Evolutionary conservation across 2,329 filamentous ascomycete species (phyloP).

Genomic region (Aschersonia sp.): DNA sequence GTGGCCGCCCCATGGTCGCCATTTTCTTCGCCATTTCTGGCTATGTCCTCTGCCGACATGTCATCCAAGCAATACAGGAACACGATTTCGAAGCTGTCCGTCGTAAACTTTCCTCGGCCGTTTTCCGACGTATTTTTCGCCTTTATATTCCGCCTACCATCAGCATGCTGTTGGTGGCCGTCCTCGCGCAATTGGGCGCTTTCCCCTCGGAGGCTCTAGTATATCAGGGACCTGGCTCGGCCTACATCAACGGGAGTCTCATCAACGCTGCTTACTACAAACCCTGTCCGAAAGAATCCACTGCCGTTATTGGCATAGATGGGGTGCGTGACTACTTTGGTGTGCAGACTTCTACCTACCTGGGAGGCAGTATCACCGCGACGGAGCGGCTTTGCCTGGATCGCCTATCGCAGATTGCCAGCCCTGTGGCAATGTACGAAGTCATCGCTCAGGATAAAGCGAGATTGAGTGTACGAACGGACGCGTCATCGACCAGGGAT

Average conservation of each 20-base stretch:
- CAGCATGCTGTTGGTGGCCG: slow-evolving; percentile 23
- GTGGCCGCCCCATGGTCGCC: slow-evolving; percentile 25
- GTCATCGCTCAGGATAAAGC: neutral
- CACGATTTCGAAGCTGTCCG: slow-evolving; percentile 19
- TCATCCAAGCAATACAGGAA: slow-evolving; percentile 20
- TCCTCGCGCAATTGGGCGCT: slow-evolving; percentile 21
- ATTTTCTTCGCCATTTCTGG: slow-evolving; percentile 29
- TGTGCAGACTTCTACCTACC: neutral
- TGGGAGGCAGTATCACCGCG: neutral
- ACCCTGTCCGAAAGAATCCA: neutral
- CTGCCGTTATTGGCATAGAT: neutral
- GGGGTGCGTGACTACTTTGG: neutral
- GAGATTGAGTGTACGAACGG: neutral
- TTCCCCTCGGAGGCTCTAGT: slow-evolving; percentile 20
- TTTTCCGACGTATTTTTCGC: slow-evolving; percentile 22
- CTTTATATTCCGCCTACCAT: slow-evolving; percentile 24
- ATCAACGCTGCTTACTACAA: neutral
- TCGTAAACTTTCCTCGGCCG: slow-evolving; percentile 20
- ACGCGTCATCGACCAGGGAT: neutral
- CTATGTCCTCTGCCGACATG: slow-evolving; percentile 24
- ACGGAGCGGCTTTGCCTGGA: neutral
- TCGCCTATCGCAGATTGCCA: neutral
- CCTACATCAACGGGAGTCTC: slow-evolving; percentile 17
- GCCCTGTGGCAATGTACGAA: neutral
- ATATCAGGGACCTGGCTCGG: slow-evolving; percentile 21